These are phyloP conservation scores for Polygonum aviculare DNA, from an alignment of 148 eudicot species.

Conservation along the genomic window DNA sequence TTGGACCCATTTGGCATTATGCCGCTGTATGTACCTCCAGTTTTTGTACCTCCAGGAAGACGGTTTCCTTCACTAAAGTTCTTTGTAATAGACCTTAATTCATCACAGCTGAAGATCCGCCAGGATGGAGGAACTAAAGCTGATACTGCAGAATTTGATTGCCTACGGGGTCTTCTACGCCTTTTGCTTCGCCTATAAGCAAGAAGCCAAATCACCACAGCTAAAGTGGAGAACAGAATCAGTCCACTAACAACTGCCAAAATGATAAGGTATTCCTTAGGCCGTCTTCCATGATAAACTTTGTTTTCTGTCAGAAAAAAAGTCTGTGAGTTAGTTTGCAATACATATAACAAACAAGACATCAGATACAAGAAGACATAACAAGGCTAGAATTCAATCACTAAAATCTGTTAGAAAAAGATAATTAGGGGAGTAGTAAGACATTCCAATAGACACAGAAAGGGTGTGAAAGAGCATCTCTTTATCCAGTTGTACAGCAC, in stretches of 20 bases:
- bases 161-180: conserved; percentile 65
- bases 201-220: conserved; percentile 75
- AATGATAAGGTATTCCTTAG: conserved; percentile 55
- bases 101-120: conserved; percentile 75
- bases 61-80: conserved; percentile 90
- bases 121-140: conserved; percentile 84
- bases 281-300: conserved; percentile 67
- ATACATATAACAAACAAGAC: background rate
- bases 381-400: background rate
- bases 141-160: conserved; percentile 49
- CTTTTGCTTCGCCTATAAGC: conserved; percentile 61
- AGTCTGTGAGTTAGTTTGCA: background rate
- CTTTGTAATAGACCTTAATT: conserved; percentile 71
- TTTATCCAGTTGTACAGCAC: background rate
- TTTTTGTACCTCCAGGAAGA: conserved; percentile 84
- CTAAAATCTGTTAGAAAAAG: background rate
- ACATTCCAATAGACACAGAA: background rate
- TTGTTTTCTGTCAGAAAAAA: conserved; percentile 32
- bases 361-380: background rate
- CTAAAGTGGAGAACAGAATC: conserved; percentile 63
- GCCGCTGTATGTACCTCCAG: conserved; percentile 86
- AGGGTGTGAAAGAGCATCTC: background rate
- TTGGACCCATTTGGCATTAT: conserved; percentile 73
- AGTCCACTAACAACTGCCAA: conserved; percentile 77
- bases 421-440: background rate